These are phyloP conservation scores for Mycena indigotica DNA, from an alignment of 768 basidiomycete species.

Conservation along the genomic window DNA sequence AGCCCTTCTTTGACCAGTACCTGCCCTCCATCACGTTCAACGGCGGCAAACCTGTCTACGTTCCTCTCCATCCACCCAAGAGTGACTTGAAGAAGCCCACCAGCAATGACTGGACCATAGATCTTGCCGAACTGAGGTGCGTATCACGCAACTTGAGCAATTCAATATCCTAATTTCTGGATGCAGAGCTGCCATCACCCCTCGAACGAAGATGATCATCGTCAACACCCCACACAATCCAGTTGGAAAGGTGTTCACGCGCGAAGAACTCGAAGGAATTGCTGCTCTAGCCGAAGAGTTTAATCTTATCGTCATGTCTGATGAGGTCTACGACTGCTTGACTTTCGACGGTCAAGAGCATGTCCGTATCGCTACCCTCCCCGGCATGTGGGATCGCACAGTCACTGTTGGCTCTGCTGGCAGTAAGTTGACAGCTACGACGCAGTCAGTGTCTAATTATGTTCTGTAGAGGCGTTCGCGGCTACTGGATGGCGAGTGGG, in stretches of 20 bases:
- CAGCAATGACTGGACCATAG: slow-evolving; percentile 85
- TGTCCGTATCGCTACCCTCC: slow-evolving; percentile 89
- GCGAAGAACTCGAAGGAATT: slow-evolving; percentile 79
- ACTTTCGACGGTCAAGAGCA: slow-evolving; percentile 89
- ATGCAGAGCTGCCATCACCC: slow-evolving; percentile 74
- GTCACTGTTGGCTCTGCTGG: slow-evolving; percentile 96
- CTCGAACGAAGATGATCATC: slow-evolving; percentile 92
- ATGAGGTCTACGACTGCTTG: slow-evolving; percentile 98
- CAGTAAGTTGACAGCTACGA: slow-evolving; percentile 58
- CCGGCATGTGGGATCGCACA: slow-evolving; percentile 98
- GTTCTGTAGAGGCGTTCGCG: slow-evolving; percentile 80
- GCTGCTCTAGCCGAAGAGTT: slow-evolving; percentile 88
- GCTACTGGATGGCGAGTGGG: slow-evolving; percentile 98
- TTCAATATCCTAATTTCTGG: neutral
- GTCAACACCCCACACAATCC: slow-evolving; percentile 98
- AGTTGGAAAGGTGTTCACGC: slow-evolving; percentile 94
- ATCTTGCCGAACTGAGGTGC: slow-evolving; percentile 85
- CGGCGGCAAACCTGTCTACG: slow-evolving; percentile 89
- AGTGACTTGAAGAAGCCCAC: slow-evolving; percentile 47
- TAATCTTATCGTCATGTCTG: slow-evolving; percentile 90
- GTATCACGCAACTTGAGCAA: slow-evolving; percentile 15
- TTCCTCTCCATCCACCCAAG: slow-evolving; percentile 89
- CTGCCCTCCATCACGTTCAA: slow-evolving; percentile 92
- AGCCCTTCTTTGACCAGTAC: slow-evolving; percentile 98
- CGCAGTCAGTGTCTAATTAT: neutral